Evolutionary conservation across 2,329 filamentous ascomycete genomes (phyloP).

Genomic region (Leptographium galeiforme): DNA sequence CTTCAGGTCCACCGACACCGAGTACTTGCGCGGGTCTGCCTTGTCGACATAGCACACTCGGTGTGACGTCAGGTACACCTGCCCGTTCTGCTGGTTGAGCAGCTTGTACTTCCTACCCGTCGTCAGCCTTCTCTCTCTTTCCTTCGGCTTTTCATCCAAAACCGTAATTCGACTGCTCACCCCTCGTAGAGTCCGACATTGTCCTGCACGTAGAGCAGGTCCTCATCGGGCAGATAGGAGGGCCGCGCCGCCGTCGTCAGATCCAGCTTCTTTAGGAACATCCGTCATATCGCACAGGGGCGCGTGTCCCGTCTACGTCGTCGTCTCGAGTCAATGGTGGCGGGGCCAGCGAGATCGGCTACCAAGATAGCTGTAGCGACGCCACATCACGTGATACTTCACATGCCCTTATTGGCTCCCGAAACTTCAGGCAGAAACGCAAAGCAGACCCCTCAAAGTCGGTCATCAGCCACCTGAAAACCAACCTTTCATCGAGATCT

Average conservation of each 20-base stretch:
- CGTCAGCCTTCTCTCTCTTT: not conserved
- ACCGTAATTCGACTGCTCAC: slow-evolving; percentile 36
- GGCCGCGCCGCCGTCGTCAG: slow-evolving; percentile 93
- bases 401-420: too few species aligned
- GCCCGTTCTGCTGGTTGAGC: slow-evolving; percentile 83
- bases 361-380: not conserved
- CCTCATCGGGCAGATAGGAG: slow-evolving; percentile 83
- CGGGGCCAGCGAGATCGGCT: not conserved
- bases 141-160: not conserved
- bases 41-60: slow-evolving; percentile 91
- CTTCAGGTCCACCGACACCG: slow-evolving; percentile 74
- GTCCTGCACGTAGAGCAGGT: slow-evolving; percentile 91
- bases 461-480: too few species aligned
- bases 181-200: slow-evolving; percentile 95
- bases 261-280: slow-evolving; percentile 94
- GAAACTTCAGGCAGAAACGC: too few species aligned
- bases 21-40: slow-evolving; percentile 70
- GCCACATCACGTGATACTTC: too few species aligned
- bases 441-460: too few species aligned
- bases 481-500: too few species aligned
- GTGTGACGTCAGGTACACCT: slow-evolving; percentile 93
- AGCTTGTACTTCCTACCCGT: slow-evolving; percentile 76
- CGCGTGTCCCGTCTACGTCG: slow-evolving; percentile 12
- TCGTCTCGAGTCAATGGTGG: not conserved
- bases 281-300: slow-evolving; percentile 48